Base-by-base conservation (phyloP, 371 early-diverging fungal genomes). In the Rhizomucor pusillus region DNA sequence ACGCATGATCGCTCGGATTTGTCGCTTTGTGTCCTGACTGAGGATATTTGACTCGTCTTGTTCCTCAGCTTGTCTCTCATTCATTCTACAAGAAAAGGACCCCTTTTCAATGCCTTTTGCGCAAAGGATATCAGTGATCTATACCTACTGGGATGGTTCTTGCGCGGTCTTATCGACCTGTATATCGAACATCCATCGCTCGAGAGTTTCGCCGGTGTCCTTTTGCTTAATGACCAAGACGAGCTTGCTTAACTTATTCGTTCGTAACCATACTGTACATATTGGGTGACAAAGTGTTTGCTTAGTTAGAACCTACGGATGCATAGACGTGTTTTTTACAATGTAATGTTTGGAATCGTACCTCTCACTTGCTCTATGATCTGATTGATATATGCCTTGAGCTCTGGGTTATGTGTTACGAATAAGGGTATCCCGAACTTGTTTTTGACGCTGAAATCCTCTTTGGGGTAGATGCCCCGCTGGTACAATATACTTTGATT, bases 171-270 rank as follows among this genome's bases (percentile, higher is more conserved):
- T 33, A 12, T 49, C 37, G 33, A 39, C 36, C 12, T 88, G 72
- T 19, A 95, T 79, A 67, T 95, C 89, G 68, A 97, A 97, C 60
- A 94, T 91, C 97, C 97, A 97, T 48, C 94, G 82, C 63, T 97
- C 95, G 5, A 94, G 52, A 0, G 88, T 87, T 52, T 94, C 87
- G 1, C 85, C 66, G 2, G 90, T 90, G 18, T 92, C 92, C 50
- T 77, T 81, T 12, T 88, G 82, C 47, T 85, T 86, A 44, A 97
- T 86, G 1, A 89, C 92, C 56, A 97, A 63, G 11, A 97, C 90
- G 29, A 94, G 72, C 53, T 89, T 91, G 52, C 82, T 87, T 22
- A 95, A 82, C 47, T 84, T 84, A 47, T 79, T 79, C 2, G 63
- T 67, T 23, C 67, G 55, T 24, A 94, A 61, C 97, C 95, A 95